Base-by-base conservation (phyloP, 2,329 filamentous ascomycete species). In the Penicillium sp. region DNA sequence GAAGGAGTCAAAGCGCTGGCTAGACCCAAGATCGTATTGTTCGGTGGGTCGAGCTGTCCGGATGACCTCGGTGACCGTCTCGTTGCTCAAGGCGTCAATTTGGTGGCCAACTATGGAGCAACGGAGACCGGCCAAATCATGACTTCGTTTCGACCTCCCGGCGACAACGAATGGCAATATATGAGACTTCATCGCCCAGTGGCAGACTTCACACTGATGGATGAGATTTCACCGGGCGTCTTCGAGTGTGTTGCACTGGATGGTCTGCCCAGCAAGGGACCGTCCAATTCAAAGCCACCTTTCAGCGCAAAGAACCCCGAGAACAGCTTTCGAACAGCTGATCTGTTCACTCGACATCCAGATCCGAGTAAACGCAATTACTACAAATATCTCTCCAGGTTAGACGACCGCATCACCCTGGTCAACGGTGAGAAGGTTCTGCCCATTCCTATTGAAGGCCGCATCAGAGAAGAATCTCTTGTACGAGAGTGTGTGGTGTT, bases 51-150 rank as follows among this genome's bases (percentile, higher is more conserved):
- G 13, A 72, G 74, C 9, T 82, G 78, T 48, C 80, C 81, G 0
- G 80, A 83, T 57, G 77, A 78, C 24, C 67, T 83, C 3, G 81
- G 81, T 0, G 73, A 83, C 51, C 55, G 65, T 4, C 63, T 83
- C 1, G 75, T 80, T 0, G 60, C 69, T 1, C 65, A 72, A 1
- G 79, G 79, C 0, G 76, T 83, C 2, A 75, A 57, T n/a, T 43
- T 64, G 25, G 57, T 62, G 25, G 79, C 46, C 55, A 83, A 62
- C 41, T 64, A 64, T 25, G 61, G 61, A 36, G 77, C 74, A 1
- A 84, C 81, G 0, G 81, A 84, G 56, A 77, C 75, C 0, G 80
- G 81, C 8, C 75, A 80, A 57, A 65, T 84, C 8, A 82, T 82
- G 77, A 83, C 79, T 2, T 81, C 79, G 0, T 76, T 77, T 52